phyloP scores from a whole-genome alignment of 2,329 filamentous ascomycete genomes.

The Teratosphaeria destructans region DNA sequence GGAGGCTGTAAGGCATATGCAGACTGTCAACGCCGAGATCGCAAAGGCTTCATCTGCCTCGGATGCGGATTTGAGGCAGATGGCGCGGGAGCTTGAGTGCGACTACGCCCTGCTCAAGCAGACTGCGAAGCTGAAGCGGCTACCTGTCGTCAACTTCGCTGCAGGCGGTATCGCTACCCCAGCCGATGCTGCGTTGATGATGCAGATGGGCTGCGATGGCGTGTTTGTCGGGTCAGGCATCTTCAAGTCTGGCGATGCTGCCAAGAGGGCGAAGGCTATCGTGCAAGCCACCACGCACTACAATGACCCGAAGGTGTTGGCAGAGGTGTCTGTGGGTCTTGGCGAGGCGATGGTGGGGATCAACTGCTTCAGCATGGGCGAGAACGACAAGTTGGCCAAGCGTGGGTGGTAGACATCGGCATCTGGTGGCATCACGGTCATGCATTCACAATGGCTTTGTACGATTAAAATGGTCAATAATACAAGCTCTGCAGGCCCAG shows the following conservation, averaged over 20 bases:
- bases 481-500: not conserved
- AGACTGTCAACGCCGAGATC: slow-evolving; percentile 77
- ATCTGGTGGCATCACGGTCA: no score
- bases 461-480: not conserved
- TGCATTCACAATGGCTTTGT: not conserved
- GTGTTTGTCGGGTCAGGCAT: slow-evolving; percentile 96
- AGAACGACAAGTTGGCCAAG: slow-evolving; percentile 71
- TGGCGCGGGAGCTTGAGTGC: slow-evolving; percentile 71
- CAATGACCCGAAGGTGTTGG: slow-evolving; percentile 73
- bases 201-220: slow-evolving; percentile 96
- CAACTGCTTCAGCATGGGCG: slow-evolving; percentile 68
- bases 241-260: slow-evolving; percentile 90
- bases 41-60: slow-evolving; percentile 54
- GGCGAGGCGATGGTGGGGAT: slow-evolving; percentile 99
- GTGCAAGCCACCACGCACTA: slow-evolving; percentile 90
- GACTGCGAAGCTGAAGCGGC: slow-evolving; percentile 73
- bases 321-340: slow-evolving; percentile 75
- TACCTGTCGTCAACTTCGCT: slow-evolving; percentile 96
- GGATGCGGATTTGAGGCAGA: slow-evolving; percentile 64
- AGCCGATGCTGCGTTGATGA: slow-evolving; percentile 94
- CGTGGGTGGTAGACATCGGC: slow-evolving; percentile 59
- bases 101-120: slow-evolving; percentile 72
- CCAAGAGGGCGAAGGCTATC: slow-evolving; percentile 84
- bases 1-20: slow-evolving; percentile 93
- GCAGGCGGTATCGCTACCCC: slow-evolving; percentile 99